phyloP scores from a whole-genome alignment of 208 protist species.

The Leishmania gerbilli region DNA sequence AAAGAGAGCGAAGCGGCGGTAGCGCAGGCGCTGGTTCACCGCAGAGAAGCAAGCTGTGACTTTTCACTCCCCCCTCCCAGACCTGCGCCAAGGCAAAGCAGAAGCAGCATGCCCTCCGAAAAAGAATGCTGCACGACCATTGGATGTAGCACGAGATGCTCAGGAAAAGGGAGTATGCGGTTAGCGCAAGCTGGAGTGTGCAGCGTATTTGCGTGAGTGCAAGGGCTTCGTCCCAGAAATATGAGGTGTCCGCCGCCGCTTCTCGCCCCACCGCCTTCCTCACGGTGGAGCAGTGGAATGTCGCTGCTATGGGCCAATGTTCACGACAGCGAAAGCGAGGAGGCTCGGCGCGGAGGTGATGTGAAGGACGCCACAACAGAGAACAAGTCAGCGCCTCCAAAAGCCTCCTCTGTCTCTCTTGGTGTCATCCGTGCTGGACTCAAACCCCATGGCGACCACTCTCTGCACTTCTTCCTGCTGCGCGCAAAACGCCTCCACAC shows the following conservation, averaged over 20 bases:
- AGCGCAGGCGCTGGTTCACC: background rate
- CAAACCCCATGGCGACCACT: background rate
- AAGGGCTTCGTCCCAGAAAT: background rate
- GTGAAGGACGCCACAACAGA: background rate
- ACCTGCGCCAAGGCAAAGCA: background rate
- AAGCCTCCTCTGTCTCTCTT: background rate
- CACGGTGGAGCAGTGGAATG: background rate
- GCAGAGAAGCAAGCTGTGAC: constrained; percentile 11
- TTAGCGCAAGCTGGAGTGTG: background rate
- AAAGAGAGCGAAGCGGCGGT: constrained; percentile 5
- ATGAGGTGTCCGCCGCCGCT: background rate
- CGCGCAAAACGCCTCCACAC: background rate
- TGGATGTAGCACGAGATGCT: background rate
- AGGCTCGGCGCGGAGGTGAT: background rate
- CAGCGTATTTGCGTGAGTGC: background rate
- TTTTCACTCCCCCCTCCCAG: background rate
- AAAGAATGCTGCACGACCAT: background rate
- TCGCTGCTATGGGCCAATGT: background rate
- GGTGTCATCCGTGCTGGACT: background rate
- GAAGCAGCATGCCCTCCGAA: background rate
- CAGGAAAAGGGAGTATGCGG: background rate
- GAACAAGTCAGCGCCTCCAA: background rate
- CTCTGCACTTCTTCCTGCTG: background rate
- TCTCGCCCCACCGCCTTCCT: background rate
- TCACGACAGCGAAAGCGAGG: background rate